Percentiles rank a stretch among this genome's conserved stretches.
Conservation (phyloP, 768 basidiomycete species). For the Suillus placidus region DNA sequence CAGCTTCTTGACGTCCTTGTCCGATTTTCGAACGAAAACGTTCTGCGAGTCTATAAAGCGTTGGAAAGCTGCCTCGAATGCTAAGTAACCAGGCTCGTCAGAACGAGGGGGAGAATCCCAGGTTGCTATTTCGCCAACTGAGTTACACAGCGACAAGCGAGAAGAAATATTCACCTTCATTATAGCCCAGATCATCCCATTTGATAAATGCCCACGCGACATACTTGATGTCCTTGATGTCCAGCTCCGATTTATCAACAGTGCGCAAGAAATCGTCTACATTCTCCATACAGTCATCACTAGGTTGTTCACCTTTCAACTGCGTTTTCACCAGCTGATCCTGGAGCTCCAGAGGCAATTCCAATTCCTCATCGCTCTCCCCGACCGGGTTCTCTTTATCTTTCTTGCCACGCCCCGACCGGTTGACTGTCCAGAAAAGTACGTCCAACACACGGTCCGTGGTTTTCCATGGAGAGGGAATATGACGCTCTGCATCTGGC, state of each 20-base stretch:
- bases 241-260: constrained; percentile 41
- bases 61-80: constrained; percentile 69
- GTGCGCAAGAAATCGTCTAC: constrained; percentile 56
- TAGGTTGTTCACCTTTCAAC: constrained; percentile 67
- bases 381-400: constrained; percentile 20
- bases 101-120: constrained; percentile 87
- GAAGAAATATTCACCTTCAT: constrained; percentile 60
- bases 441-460: constrained; percentile 92
- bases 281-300: constrained; percentile 53
- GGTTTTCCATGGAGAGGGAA: constrained; percentile 83
- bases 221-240: constrained; percentile 52
- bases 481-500: constrained; percentile 70
- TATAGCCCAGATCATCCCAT: constrained; percentile 93
- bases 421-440: constrained; percentile 56
- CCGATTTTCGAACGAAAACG: constrained; percentile 57
- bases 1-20: constrained; percentile 44
- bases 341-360: constrained; percentile 19
- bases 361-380: constrained; percentile 32
- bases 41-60: constrained; percentile 63
- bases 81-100: constrained; percentile 57
- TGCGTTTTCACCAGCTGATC: constrained; percentile 43
- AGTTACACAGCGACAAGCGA: constrained; percentile 13
- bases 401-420: constrained; percentile 23
- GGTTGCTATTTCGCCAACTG: constrained; percentile 54
- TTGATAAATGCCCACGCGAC: constrained; percentile 88